phyloP scores from a whole-genome alignment of 176 grass and related monocot species.

The Cenchrus americanus region DNA sequence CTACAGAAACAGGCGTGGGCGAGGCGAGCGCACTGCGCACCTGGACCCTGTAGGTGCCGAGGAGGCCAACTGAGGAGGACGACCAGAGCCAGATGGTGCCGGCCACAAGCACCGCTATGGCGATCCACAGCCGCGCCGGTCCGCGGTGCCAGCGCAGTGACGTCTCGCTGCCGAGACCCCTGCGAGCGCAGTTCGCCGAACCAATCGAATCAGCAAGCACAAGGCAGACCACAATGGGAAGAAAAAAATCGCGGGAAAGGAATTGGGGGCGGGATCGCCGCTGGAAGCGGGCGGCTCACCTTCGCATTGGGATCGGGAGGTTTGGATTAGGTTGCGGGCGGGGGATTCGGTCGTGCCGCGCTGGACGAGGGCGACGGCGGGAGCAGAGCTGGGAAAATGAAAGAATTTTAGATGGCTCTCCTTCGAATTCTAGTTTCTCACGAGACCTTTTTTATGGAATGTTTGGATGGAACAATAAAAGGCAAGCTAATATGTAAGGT shows the following conservation, averaged over 20 bases:
- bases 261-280: not conserved
- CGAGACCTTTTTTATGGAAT: too few species aligned
- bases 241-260: not conserved
- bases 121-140: constrained; percentile 32
- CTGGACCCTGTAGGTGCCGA: not conserved
- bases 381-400: not conserved
- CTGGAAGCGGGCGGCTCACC: constrained; percentile 24
- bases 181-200: not conserved
- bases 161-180: constrained; percentile 6
- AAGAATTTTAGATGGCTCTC: too few species aligned
- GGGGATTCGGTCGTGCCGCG: not conserved
- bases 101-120: constrained; percentile 5
- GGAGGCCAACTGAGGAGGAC: not conserved
- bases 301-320: constrained; percentile 15
- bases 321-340: not conserved
- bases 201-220: not conserved
- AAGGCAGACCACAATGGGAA: not conserved
- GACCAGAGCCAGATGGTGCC: constrained; percentile 22
- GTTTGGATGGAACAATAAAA: too few species aligned
- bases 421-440: too few species aligned
- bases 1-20: not conserved
- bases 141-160: not conserved
- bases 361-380: not conserved
- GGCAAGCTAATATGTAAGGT: too few species aligned
- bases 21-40: not conserved